Percentiles rank a stretch among this genome's conserved stretches.
These are phyloP conservation scores for Hypoxylon intermedium DNA, from an alignment of 495 filamentous ascomycete species.

Conservation along the genomic window DNA sequence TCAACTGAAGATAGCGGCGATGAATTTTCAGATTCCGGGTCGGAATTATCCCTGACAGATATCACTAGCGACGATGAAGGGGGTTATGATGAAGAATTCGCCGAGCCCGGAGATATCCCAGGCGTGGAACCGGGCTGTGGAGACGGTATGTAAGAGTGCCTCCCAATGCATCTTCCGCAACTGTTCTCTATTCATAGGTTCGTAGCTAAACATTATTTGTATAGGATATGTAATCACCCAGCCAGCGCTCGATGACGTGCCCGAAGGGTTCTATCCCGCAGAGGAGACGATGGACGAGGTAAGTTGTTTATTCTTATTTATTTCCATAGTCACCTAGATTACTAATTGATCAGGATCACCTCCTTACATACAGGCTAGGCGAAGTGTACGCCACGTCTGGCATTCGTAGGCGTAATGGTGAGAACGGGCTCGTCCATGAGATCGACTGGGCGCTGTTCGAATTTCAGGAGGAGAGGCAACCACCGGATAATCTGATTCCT, in stretches of 20 bases:
- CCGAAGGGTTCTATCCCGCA: slow-evolving; percentile 75
- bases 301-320: slow-evolving; percentile 39
- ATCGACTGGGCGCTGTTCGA: slow-evolving; percentile 96
- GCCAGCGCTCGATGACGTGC: slow-evolving; percentile 84
- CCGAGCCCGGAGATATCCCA: slow-evolving; percentile 81
- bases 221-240: slow-evolving; percentile 74
- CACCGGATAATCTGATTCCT: slow-evolving; percentile 69
- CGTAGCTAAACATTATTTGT: slow-evolving; percentile 25
- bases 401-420: slow-evolving; percentile 68
- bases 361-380: slow-evolving; percentile 77
- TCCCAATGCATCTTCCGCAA: slow-evolving; percentile 2
- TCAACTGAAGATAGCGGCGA: slow-evolving; percentile 49
- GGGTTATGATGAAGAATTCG: slow-evolving; percentile 50
- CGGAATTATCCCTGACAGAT: slow-evolving; percentile 54
- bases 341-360: slow-evolving; percentile 62
- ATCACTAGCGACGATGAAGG: slow-evolving; percentile 56
- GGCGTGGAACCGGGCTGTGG: slow-evolving; percentile 78
- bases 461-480: slow-evolving; percentile 72
- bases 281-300: slow-evolving; percentile 55
- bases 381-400: slow-evolving; percentile 89
- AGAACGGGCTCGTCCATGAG: slow-evolving; percentile 77
- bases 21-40: slow-evolving; percentile 65
- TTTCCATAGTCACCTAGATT: slow-evolving; percentile 63
- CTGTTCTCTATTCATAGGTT: background rate
- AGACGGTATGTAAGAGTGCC: slow-evolving; percentile 54